Base-by-base conservation (phyloP, 371 early-diverging fungal genomes). In the Mucor sp. region DNA sequence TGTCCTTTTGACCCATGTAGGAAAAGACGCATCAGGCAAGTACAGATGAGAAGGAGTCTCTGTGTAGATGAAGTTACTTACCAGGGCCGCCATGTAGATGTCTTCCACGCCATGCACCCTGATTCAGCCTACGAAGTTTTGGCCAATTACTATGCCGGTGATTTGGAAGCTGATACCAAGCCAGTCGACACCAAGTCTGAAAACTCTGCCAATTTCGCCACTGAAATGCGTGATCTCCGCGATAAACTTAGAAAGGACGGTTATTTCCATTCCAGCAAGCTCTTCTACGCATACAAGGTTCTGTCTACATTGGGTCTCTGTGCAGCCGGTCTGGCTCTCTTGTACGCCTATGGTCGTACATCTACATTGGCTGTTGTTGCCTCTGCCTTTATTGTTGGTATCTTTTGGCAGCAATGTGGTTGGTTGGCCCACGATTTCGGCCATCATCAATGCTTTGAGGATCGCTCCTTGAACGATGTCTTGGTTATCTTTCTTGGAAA, bases 341-440 rank as follows among this genome's bases (percentile, higher is more conserved):
- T 92, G 15, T 81, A 82, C 53, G 48, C 65, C 4, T 89, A 78
- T 74, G 88, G 87, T 47, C 83, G 80, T 44, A 77, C 80, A 12
- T 83, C 84, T 28, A 81, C 84, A 11, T 53, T 83, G 23, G 88
- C 82, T 41, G 84, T 92, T 2, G 33, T 93, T 2, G 56, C 74
- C 9, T 85, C 93, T 3, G 92, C 88, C 17, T 27, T 82, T 23
- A 60, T 91, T 9, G 61, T 93, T 67, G 95, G 91, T 57, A 63
- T 94, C 41, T 93, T 92, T 65, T 95, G 90, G 91, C 94, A 95
- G 70, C 94, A 95, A 72, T 90, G 88, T 70, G 95, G 94, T 25
- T 95, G 95, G 95, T 78, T 94, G 33, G 87, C 94, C 15, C 95
- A 95, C 71, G 94, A 95, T 69, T 91, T 92, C 70, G 85, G 89